Base-by-base conservation (phyloP, 148 eudicot genomes). In the Nepenthes gracilis region DNA sequence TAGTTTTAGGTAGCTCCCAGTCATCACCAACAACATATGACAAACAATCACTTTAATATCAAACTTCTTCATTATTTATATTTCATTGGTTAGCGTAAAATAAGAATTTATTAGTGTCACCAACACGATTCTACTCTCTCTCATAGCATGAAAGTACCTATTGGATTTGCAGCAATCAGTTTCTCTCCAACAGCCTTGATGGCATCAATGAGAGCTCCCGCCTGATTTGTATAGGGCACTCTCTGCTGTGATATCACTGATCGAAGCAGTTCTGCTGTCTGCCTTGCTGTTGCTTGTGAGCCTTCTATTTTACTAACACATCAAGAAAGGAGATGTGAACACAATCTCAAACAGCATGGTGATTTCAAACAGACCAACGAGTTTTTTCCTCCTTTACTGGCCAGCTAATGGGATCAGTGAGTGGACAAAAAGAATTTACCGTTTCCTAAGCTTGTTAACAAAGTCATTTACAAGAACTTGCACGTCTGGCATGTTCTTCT, bases 171-270 rank as follows among this genome's bases (percentile, higher is more conserved):
- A 33, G 81, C 90, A 70, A 88, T 77, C 35, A 92, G 77, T 70
- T 83, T 79, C 73, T 81, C 93, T 36, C 97, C 97, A 5, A 85
- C 90, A 45, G 77, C 72, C 51, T 78, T 83, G 14, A 92, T 70
- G 37, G 96, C 97, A 54, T 81, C 86, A 57, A 88, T 78, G 35
- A 92, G 85, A 45, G 94, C 84, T 5, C 70, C 84, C 2, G 97
- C 94, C 69, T 88, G 96, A 64, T 88, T 80, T 12, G 84, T 78
- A 57, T 78, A 74, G n/a, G 96, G 94, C 45, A 92, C 75, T 65
- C 97, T 71, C 67, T 78, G 84, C 61, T 85, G 93, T n/a, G 97
- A 92, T 55, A 92, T 88, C 60, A 88, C 83, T 0, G 97, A 85
- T 12, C 97, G 79, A 43, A 92, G 86, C 68, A 92, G 72, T 60